Conservation (phyloP, 768 basidiomycete genomes). For the Holtermanniella nyarrowii region DNA sequence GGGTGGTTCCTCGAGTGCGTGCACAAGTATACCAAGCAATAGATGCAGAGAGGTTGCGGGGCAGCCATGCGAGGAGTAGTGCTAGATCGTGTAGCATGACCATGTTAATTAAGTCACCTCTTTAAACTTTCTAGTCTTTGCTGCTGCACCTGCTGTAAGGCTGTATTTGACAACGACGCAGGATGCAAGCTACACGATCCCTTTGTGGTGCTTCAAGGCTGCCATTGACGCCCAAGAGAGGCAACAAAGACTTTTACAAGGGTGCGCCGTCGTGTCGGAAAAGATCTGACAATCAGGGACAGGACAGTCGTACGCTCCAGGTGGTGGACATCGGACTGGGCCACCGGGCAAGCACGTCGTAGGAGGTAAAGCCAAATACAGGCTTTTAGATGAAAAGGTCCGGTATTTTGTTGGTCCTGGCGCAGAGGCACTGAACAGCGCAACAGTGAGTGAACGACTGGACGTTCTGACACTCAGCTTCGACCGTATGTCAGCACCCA, state of each 20-base stretch:
- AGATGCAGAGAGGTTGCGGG: no score
- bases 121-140: not conserved
- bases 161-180: not conserved
- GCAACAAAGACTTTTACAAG: slow-evolving; percentile 95
- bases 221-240: slow-evolving; percentile 72
- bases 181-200: slow-evolving; percentile 28
- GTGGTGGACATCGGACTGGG: slow-evolving; percentile 71
- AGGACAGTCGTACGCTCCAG: slow-evolving; percentile 65
- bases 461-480: slow-evolving; percentile 12
- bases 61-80: no score
- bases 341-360: slow-evolving; percentile 78
- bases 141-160: not conserved
- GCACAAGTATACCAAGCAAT: slow-evolving; percentile 36
- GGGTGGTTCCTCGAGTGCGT: slow-evolving; percentile 78
- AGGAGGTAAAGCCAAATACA: slow-evolving; percentile 62
- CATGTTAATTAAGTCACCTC: no score
- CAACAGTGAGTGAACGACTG: slow-evolving; percentile 19
- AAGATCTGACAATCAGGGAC: slow-evolving; percentile 50
- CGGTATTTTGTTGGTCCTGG: slow-evolving; percentile 68
- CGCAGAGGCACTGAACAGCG: slow-evolving; percentile 22
- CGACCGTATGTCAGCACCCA: slow-evolving; percentile 24
- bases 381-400: slow-evolving; percentile 70
- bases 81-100: no score
- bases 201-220: slow-evolving; percentile 56
- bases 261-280: slow-evolving; percentile 46